Conservation (phyloP, 129 eudicot genomes). For the Kitagawia praeruptora region DNA sequence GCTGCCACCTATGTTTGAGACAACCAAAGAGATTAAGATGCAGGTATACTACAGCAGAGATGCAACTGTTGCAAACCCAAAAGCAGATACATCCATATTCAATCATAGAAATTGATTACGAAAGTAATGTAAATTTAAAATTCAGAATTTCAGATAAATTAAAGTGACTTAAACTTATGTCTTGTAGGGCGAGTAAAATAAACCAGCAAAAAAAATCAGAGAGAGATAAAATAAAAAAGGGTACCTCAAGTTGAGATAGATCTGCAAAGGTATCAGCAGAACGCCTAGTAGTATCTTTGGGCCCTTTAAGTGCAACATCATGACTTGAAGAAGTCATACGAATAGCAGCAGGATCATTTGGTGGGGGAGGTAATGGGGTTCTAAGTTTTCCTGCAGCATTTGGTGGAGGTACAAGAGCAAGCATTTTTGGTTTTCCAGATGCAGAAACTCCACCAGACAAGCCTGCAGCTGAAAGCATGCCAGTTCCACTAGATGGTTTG, state of each 20-base stretch:
- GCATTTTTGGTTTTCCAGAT: slow-evolving; percentile 47
- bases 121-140: not conserved
- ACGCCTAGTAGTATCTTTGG: slow-evolving; percentile 37
- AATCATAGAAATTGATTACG: not conserved
- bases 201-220: not conserved
- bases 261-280: slow-evolving; percentile 65
- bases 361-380: slow-evolving; percentile 94
- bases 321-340: slow-evolving; percentile 43
- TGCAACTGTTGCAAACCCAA: not conserved
- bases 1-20: not conserved
- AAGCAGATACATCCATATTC: not conserved
- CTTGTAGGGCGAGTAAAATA: not conserved
- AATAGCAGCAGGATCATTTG: slow-evolving; percentile 83
- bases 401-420: slow-evolving; percentile 84
- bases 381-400: slow-evolving; percentile 52
- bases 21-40: not conserved
- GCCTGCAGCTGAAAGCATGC: slow-evolving; percentile 90
- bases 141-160: slow-evolving; percentile 7
- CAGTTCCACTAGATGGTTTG: slow-evolving; percentile 75
- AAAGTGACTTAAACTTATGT: not conserved
- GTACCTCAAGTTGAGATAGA: slow-evolving; percentile 90
- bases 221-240: not conserved
- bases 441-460: slow-evolving; percentile 51
- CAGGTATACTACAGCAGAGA: not conserved
- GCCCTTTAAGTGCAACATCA: slow-evolving; percentile 30